Evolutionary conservation across 2,329 filamentous ascomycete genomes (phyloP), one percentile per base, ranked within the genome.

Genomic region (Ilyonectria mors-panacis): DNA sequence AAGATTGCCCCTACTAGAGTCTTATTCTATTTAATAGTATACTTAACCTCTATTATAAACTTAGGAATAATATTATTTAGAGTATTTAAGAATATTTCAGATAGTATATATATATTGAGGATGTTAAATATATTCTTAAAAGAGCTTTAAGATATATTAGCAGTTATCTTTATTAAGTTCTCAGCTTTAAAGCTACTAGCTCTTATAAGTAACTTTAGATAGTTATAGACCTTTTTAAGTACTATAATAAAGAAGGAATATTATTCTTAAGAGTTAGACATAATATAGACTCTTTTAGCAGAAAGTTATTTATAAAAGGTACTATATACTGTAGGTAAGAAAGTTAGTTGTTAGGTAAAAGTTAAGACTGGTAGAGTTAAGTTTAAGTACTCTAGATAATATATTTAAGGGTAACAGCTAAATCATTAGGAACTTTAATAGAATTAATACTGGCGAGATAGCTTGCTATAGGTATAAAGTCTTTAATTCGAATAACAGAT

Each of bases 381-480:
- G 8, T 28, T 28, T 4, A 47, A 12, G 33, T 53, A 51, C 59
- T 63, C 50, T 54, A 68, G 2, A 75, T 73, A 15, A 66, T 68
- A 13, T 70, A 64, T 12, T 69, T 65, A 8, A 75, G 35, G 42
- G 71, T 51, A 5, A 66, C 4, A 28, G 64, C 35, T 7, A 68
- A 66, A 15, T 30, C 19, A 1, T 48, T 21, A n/a, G 71, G 72
- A 26, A 75, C 44, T 2, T 15, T 47, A 3, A 75, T 13, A n/a
- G 37, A 28, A 28, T 65, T 66, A 0, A 45, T 48, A 1, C 68
- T 55, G 7, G 66, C 68, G 9, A 73, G 47, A 42, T 64, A 57
- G 4, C 54, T 65, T 1, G 67, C 72, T 64, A 73, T 73, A 5
- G 69, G 61, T 62, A 65, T 66, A 54, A 70, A 73, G 19, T 73